phyloP scores from a whole-genome alignment of 1,284 basidiomycete genomes.

The Cutaneotrichosporon cavernicola region DNA sequence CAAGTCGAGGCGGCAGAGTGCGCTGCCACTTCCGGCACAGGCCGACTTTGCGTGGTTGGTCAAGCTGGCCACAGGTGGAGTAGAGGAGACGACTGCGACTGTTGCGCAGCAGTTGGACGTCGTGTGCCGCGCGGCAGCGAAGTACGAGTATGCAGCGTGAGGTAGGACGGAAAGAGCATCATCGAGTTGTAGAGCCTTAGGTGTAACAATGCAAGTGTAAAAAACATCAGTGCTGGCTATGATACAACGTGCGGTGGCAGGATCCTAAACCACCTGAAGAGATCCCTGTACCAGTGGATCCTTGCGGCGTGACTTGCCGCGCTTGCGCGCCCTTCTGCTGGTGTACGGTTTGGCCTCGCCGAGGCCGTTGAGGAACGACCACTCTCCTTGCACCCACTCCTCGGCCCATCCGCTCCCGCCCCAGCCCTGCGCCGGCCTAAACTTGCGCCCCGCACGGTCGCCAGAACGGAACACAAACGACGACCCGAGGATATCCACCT shows the following conservation, averaged over 20 bases:
- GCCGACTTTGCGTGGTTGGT: conserved; percentile 80
- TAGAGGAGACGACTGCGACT: conserved; percentile 22
- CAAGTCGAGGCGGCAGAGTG: conserved; percentile 62
- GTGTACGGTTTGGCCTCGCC: conserved; percentile 8
- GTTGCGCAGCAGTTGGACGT: conserved; percentile 37
- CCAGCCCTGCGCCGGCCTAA: conserved; percentile 47
- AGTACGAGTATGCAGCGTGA: conserved; percentile 4
- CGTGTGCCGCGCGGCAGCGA: conserved; percentile 25
- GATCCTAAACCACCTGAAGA: conserved; percentile 25
- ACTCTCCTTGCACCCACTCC: conserved; percentile 44
- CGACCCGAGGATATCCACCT: conserved; percentile 52
- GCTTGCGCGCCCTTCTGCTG: conserved; percentile 28
- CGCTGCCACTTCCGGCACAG: conserved; percentile 72
- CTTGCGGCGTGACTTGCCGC: conserved; percentile 43
- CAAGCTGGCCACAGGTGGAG: conserved; percentile 24
- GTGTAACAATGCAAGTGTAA: neutral
- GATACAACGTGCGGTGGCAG: neutral
- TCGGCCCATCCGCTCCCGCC: conserved; percentile 49
- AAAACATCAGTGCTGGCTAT: neutral
- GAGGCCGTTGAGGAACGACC: conserved; percentile 21
- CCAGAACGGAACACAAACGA: conserved; percentile 52
- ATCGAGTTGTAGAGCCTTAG: neutral
- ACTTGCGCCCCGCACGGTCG: conserved; percentile 55
- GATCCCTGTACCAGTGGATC: conserved; percentile 44
- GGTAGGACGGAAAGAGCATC: neutral